Base-by-base conservation (phyloP, 2,329 filamentous ascomycete genomes). In the Fusarium proliferatum region DNA sequence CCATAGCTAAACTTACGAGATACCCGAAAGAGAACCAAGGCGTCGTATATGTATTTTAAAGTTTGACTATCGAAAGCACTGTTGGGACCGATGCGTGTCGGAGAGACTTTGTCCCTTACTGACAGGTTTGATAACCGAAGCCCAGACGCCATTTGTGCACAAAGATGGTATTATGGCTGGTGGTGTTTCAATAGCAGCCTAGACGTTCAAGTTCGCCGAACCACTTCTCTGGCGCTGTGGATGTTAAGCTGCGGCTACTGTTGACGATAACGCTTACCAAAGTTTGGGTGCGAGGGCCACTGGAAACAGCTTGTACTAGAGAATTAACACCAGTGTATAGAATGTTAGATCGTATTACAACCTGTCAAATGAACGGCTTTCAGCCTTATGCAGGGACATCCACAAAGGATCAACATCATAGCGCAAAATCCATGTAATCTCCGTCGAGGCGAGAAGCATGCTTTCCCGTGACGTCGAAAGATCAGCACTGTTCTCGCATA, bases 121-220 rank as follows among this genome's bases (percentile, higher is more conserved):
- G 65, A 67, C 65, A 74, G 61, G 66, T 74, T 67, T 69, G 36
- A 58, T 71, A 75, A 53, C 72, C 72, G 74, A 76, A 73, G 67
- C 67, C 51, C 45, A 73, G 55, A 69, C 76, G 76, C 76, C 76
- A 77, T 64, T 36, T 51, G 51, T 61, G 49, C 42, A 39, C 56
- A 48, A 19, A 42, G 42, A 28, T 28, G 23, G 56, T 45, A 49
- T 49, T 45, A 42, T 45, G 26, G 48, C 34, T 51, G 53, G 42
- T 42, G 23, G 33, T 38, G 23, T 30, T 34, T n/a, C 28, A 34
- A 41, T 28, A 46, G 38, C 9, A 36, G 34, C 52, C 52, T 66
- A 34, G 49, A 43, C 26, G 23, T 53, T 53, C 52, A 39, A 28
- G 41, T 51, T 68, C 41, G 64, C 72, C 72, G 61, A 67, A 64